Evolutionary conservation across 768 basidiomycete species (phyloP), one percentile per base, ranked within the genome.

Genomic region (Crassisporium funariophilum): DNA sequence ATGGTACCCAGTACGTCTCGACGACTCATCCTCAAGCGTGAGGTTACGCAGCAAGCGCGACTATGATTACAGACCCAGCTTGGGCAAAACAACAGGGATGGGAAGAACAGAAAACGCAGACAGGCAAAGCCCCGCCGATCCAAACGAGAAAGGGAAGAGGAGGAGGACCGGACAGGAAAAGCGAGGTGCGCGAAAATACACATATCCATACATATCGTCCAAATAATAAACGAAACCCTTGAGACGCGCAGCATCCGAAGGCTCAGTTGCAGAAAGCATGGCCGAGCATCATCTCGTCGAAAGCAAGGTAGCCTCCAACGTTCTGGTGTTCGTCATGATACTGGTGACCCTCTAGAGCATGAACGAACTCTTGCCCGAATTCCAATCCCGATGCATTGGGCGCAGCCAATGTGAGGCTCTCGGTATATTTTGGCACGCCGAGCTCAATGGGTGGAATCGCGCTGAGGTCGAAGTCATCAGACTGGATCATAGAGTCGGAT

Each of bases 361-460:
- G 62, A 37, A 56, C 41, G 53, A 63, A 69, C 27, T 68, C 68
- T 6, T 65, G 67, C 16, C 61, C 62, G 47, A 63, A 67, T 44
- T 67, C 64, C 36, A 66, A 49, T 15, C 64, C 66, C 11, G 58
- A 39, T 33, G 40, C 53, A 29, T 52, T 55, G 16, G 55, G 48
- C 5, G 49, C 46, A n/a, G 52, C 49, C 36, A 67, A 46, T 47
- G 46, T 45, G 27, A 62, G 36, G 34, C 58, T 61, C 15, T 70
- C 68, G 29, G 57, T 53, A 45, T 64, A 70, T 54, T 79, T 80
- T 38, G 77, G 70, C 49, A 78, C 59, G 12, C 79, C 80, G 43
- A 86, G 69, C 51, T 84, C 77, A 61, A 86, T 75, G 0, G 84
- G 78, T 2, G 83, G 84, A 52, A 88, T 88, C 17, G 81, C 68